A percentile compares a stretch with the other conserved stretches of the same genome.
Evolutionary conservation across 768 basidiomycete species (phyloP).

Genomic region (Podaxis pistillaris): DNA sequence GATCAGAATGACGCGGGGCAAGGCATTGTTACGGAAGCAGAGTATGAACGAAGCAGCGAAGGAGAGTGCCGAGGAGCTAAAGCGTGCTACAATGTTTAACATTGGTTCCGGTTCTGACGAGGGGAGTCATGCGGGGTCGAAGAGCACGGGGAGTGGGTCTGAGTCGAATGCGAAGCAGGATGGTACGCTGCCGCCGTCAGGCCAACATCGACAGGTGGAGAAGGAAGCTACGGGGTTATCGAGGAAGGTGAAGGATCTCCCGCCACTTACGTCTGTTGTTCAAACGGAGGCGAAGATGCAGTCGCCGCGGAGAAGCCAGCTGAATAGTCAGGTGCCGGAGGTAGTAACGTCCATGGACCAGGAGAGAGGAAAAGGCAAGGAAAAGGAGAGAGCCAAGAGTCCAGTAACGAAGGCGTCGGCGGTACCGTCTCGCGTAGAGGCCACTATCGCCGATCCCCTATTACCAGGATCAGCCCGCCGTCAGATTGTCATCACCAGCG

Average conservation of each 20-base stretch:
- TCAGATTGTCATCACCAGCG: constrained; percentile 7
- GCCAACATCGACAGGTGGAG: background rate
- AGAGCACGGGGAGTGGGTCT: constrained; percentile 8
- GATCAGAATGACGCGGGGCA: background rate
- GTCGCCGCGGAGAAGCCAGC: background rate
- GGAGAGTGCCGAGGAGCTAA: constrained; percentile 5
- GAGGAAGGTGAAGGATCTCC: background rate
- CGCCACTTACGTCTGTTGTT: background rate
- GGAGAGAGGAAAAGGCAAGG: constrained; percentile 16
- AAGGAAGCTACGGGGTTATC: background rate
- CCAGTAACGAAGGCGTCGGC: background rate
- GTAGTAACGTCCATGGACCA: constrained; percentile 15
- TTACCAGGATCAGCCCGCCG: constrained; percentile 5
- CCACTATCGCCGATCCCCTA: constrained; percentile 8
- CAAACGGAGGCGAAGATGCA: constrained; percentile 11
- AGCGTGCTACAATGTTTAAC: constrained; percentile 6
- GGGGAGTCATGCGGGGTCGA: constrained; percentile 6
- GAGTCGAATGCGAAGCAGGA: background rate
- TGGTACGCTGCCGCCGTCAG: background rate
- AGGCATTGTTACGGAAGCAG: background rate
- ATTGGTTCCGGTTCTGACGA: constrained; percentile 7
- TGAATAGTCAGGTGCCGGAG: constrained; percentile 10
- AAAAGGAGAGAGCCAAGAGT: constrained; percentile 12
- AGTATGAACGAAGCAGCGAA: constrained; percentile 5
- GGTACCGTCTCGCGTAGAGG: constrained; percentile 3